Evolutionary conservation across 2,329 filamentous ascomycete genomes (phyloP).

Genomic region (Pseudocercospora fijiensis): DNA sequence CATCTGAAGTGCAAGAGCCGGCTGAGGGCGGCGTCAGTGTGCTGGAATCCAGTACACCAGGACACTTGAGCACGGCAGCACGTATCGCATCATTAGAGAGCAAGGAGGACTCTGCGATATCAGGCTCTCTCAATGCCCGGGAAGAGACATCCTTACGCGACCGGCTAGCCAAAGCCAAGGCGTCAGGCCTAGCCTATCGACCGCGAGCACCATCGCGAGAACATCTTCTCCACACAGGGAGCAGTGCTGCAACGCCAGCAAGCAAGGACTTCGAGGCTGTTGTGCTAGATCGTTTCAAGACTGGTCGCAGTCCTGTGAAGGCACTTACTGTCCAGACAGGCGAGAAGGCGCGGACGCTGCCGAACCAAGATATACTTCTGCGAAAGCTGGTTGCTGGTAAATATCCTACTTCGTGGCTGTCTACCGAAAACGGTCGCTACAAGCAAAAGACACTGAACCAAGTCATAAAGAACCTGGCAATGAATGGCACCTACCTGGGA

Average conservation of each 20-base stretch:
- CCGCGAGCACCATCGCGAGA: constrained; percentile 9
- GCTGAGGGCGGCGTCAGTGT: neutral
- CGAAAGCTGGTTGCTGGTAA: constrained; percentile 26
- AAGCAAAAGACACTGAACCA: constrained; percentile 27
- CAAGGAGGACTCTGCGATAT: neutral
- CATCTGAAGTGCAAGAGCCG: neutral
- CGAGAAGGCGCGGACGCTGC: neutral
- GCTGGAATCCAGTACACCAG: neutral
- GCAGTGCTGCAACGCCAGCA: constrained; percentile 27
- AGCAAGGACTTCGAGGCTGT: constrained; percentile 27
- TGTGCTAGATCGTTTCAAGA: constrained; percentile 29
- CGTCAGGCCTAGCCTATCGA: constrained; percentile 9
- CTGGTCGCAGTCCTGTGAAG: constrained; percentile 22
- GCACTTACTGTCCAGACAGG: constrained; percentile 1
- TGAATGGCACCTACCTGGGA: constrained; percentile 31
- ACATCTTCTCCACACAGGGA: constrained; percentile 25
- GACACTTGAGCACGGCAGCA: neutral
- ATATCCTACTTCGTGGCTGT: constrained; percentile 12
- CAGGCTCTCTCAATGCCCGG: neutral
- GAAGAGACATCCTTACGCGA: constrained; percentile 5
- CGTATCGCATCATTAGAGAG: neutral
- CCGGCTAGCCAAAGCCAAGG: constrained; percentile 7
- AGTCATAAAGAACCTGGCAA: constrained; percentile 24
- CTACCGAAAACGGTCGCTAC: neutral
- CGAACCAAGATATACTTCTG: constrained; percentile 13